Evolutionary conservation across 768 basidiomycete genomes (phyloP), one percentile per base, ranked within the genome.

Genomic region (Filobasidium wieringae): DNA sequence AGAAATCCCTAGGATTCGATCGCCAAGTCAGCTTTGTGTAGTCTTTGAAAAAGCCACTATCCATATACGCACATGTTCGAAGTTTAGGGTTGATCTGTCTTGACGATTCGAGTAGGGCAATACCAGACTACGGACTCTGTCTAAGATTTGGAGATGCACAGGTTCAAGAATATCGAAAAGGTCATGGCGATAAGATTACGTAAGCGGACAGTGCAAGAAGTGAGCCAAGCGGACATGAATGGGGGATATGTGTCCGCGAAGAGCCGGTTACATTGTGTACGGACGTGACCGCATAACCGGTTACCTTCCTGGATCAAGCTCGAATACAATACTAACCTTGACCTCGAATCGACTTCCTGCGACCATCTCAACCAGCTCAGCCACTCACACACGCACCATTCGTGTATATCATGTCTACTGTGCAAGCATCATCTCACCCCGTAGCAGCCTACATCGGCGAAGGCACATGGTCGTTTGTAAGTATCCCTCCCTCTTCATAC

Each of bases 401-500:
- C n/a, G n/a, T n/a, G n/a, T n/a, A n/a, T n/a, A n/a, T n/a, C n/a
- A n/a, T n/a, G 36, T 37, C 36, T 9, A 9, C 36, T 37, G 11
- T 9, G n/a, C 11, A 47, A 6, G 4, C 52, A 43, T 60, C 62
- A n/a, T 39, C 36, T 27, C 88, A 89, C 68, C 85, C 87, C 40
- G 77, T 89, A 55, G 78, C 82, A 60, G 80, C 84, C 57, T 81
- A 85, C 66, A 90, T 86, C 26, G 88, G 87, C 1, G 79, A 85
- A 65, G 82, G 86, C 31, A 86, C 88, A 64, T 92, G 88, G 88
- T 83, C 86, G 45, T 80, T 92, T 79, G 88, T 89, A 61, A 30
- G 80, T 76, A 36, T 55, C 9, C 27, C n/a, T n/a, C 11, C 15
- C 26, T 47, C 50, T 17, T 47, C 30, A 26, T 29, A 1, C n/a